Base-by-base conservation (phyloP, 257 asterid species). In the Ilex aquifolium region DNA sequence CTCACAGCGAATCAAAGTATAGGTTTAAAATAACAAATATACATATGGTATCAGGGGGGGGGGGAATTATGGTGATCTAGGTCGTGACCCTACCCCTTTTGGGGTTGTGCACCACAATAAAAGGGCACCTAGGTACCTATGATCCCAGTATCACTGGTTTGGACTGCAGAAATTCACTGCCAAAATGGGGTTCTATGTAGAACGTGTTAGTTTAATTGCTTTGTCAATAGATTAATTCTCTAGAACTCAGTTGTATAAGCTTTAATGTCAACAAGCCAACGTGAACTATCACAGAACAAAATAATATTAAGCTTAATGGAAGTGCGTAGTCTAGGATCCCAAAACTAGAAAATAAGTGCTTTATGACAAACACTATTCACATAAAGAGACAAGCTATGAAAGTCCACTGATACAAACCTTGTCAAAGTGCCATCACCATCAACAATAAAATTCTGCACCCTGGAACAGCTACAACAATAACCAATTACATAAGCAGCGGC, bases 381-480 rank as follows among this genome's bases (percentile, higher is more conserved):
- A 53, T 14, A n/a, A 55, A 27, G 8, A 40, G 7, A 31, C 13
- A 66, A 31, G 63, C 30, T 54, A 61, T 36, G 68, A 64, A 32
- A 46, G 57, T 32, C 31, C 6, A 16, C n/a, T 51, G 50, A 44
- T 31, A 57, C 83, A 70, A 52, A 91, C 98, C 98, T 88, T 60
- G 62, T 61, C 58, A 67, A 76, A 59, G 69, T 59, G 70, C 71
- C 84, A 30, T 80, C 81, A 65, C 50, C 73, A 68, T 75, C 90
- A 61, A 62, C 65, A 70, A 69, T 60, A 59, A 73, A 75, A 60
- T 71, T 76, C 59, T 74, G 72, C 66, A 59, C 76, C 88, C 82
- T 75, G 72, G 81, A 76, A 65, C 82, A 73, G 85, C 86, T 73
- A 71, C 76, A 72, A 10, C 50, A 66, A 55, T 13, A 69, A 49